Percentiles rank a stretch among this genome's conserved stretches.
Conservation (phyloP, 2,329 filamentous ascomycete genomes). For the Chrysoporthe cubensis region DNA sequence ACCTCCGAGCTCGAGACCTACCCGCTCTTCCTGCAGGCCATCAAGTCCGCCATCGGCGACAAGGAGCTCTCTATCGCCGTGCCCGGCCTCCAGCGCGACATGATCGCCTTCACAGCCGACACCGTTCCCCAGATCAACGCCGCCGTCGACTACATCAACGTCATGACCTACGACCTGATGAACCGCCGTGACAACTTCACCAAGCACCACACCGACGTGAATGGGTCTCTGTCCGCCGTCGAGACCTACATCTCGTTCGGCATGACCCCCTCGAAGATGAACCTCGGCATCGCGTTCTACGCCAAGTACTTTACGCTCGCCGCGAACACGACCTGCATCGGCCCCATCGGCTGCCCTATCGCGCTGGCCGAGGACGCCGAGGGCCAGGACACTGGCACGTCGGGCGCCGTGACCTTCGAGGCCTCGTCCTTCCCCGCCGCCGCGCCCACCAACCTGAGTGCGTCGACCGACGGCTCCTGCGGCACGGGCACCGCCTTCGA, state of each 20-base stretch:
- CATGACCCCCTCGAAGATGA: slow-evolving; percentile 55
- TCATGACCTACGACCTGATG: slow-evolving; percentile 72
- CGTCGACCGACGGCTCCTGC: slow-evolving; percentile 30
- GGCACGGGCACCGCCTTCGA: slow-evolving; percentile 29
- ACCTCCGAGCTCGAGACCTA: slow-evolving; percentile 66
- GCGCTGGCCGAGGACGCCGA: slow-evolving; percentile 60
- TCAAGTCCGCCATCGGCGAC: slow-evolving; percentile 61
- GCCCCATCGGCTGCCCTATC: slow-evolving; percentile 59
- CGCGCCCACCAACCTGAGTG: slow-evolving; percentile 27
- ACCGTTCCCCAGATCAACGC: slow-evolving; percentile 62
- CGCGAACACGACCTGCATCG: slow-evolving; percentile 43
- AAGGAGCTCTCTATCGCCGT: slow-evolving; percentile 71
- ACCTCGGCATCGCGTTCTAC: slow-evolving; percentile 70
- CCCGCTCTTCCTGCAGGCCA: slow-evolving; percentile 61
- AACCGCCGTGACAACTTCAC: slow-evolving; percentile 69
- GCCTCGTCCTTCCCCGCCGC: slow-evolving; percentile 34
- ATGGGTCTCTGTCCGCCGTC: slow-evolving; percentile 56
- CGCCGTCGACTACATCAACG: slow-evolving; percentile 69
- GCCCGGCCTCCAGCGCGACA: slow-evolving; percentile 65
- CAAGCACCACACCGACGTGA: slow-evolving; percentile 67
- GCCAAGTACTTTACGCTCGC: slow-evolving; percentile 66
- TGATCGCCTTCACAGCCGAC: slow-evolving; percentile 67
- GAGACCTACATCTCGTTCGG: slow-evolving; percentile 63
- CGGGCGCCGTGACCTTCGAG: slow-evolving; percentile 52
- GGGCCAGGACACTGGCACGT: slow-evolving; percentile 60